A percentile compares a stretch with the other conserved stretches of the same genome.
Conservation (phyloP, 2,329 filamentous ascomycete genomes). For the Decorospora gaudefroyi region DNA sequence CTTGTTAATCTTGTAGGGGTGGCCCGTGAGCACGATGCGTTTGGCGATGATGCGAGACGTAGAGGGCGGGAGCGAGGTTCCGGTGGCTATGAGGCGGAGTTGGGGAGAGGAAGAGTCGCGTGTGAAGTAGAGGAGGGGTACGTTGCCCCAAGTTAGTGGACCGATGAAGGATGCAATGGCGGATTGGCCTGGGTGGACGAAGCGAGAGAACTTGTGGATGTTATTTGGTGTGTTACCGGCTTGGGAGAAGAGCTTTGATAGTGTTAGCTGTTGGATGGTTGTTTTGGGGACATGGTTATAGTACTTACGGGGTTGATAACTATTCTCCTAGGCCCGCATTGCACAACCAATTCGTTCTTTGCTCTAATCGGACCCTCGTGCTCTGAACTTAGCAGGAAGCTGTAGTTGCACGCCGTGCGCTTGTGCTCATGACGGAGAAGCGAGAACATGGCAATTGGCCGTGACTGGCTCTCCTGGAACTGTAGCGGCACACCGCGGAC, state of each 20-base stretch:
- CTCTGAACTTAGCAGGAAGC: constrained; percentile 81
- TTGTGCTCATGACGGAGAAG: constrained; percentile 95
- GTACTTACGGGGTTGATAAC: constrained; percentile 71
- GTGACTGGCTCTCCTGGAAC: constrained; percentile 58
- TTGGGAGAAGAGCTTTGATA: constrained; percentile 71
- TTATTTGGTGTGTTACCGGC: constrained; percentile 91
- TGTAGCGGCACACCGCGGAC: constrained; percentile 64
- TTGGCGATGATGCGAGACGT: constrained; percentile 82
- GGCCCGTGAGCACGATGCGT: constrained; percentile 88
- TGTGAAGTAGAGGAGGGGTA: constrained; percentile 88
- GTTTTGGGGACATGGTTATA: background rate
- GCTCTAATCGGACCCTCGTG: constrained; percentile 77
- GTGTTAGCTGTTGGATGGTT: constrained; percentile 10
- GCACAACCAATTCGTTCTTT: constrained; percentile 89
- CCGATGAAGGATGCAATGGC: constrained; percentile 88
- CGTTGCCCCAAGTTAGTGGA: constrained; percentile 88
- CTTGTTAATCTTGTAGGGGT: constrained; percentile 99
- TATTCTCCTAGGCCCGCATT: constrained; percentile 86
- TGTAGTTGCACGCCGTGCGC: constrained; percentile 80
- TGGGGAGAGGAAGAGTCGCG: constrained; percentile 51
- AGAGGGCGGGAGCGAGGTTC: constrained; percentile 81
- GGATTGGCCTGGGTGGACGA: constrained; percentile 85
- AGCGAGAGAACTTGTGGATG: constrained; percentile 95
- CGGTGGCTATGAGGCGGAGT: constrained; percentile 79
- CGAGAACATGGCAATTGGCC: constrained; percentile 77